Percentiles rank a stretch among this genome's conserved stretches.
Evolutionary conservation across 352 stramenopile genomes (phyloP).

Genomic region (Aphanomyces invadans): DNA sequence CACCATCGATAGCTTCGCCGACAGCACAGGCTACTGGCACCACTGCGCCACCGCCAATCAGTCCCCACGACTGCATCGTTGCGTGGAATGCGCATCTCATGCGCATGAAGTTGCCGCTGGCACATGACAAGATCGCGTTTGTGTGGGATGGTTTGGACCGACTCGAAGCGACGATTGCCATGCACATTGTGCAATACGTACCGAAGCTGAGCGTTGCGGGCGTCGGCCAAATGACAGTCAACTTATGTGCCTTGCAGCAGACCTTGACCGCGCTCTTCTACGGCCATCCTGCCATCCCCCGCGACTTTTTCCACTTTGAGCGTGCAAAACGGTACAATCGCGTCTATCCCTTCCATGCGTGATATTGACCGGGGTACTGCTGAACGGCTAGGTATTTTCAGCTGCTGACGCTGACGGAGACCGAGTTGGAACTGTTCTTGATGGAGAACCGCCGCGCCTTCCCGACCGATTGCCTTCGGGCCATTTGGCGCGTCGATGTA

Average conservation of each 20-base stretch:
- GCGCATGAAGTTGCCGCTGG: slow-evolving; percentile 69
- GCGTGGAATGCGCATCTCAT: slow-evolving; percentile 30
- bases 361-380: no score
- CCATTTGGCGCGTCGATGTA: slow-evolving; percentile 66
- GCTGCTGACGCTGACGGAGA: slow-evolving; percentile 58
- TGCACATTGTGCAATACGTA: slow-evolving; percentile 60
- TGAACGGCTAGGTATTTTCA: slow-evolving; percentile 65
- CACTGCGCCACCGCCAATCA: slow-evolving; percentile 32
- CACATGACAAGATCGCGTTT: slow-evolving; percentile 65
- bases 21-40: slow-evolving; percentile 52
- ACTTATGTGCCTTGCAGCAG: slow-evolving; percentile 67
- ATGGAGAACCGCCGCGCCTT: slow-evolving; percentile 65
- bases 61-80: slow-evolving; percentile 58
- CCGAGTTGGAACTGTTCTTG: slow-evolving; percentile 70
- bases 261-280: slow-evolving; percentile 61
- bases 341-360: no score
- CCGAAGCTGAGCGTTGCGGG: slow-evolving; percentile 57
- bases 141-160: slow-evolving; percentile 65
- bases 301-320: slow-evolving; percentile 56
- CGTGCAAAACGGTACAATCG: slow-evolving; percentile 53
- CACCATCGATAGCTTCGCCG: no score
- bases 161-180: slow-evolving; percentile 52
- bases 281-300: slow-evolving; percentile 48
- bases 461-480: slow-evolving; percentile 48
- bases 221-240: slow-evolving; percentile 73